phyloP scores from a whole-genome alignment of 139 green algal species.

The Chloropicon primus region DNA sequence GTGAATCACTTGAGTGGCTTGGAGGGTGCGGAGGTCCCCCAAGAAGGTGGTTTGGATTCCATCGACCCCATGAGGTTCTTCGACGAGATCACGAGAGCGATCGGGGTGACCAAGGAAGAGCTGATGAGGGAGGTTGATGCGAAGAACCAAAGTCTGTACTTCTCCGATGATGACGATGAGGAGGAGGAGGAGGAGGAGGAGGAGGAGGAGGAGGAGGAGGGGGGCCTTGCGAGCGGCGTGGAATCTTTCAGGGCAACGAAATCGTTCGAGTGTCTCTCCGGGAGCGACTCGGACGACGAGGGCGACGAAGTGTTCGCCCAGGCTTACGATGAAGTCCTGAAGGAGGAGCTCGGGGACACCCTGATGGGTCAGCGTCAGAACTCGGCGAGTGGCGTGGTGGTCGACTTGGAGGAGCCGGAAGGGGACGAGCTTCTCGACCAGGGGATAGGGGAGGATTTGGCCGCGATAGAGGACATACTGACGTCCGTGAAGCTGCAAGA shows the following conservation, averaged over 20 bases:
- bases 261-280: no score
- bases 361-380: no score
- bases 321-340: background rate
- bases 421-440: no score
- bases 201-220: background rate
- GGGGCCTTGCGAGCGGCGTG: background rate
- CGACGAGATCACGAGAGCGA: background rate
- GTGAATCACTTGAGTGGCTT: background rate
- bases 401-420: no score
- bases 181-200: background rate
- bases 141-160: no score
- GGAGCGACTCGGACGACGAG: background rate
- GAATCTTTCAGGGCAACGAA: no score
- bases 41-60: background rate
- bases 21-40: background rate
- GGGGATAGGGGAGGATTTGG: no score
- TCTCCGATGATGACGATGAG: background rate
- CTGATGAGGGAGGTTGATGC: background rate
- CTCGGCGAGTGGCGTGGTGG: no score
- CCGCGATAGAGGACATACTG: background rate
- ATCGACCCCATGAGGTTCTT: background rate
- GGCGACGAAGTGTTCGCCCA: background rate
- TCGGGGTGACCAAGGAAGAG: background rate
- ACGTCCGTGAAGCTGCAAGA: background rate
- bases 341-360: background rate